Evolutionary conservation across 2,329 filamentous ascomycete species (phyloP), one percentile per base, ranked within the genome.

Genomic region (Apiospora aurea): DNA sequence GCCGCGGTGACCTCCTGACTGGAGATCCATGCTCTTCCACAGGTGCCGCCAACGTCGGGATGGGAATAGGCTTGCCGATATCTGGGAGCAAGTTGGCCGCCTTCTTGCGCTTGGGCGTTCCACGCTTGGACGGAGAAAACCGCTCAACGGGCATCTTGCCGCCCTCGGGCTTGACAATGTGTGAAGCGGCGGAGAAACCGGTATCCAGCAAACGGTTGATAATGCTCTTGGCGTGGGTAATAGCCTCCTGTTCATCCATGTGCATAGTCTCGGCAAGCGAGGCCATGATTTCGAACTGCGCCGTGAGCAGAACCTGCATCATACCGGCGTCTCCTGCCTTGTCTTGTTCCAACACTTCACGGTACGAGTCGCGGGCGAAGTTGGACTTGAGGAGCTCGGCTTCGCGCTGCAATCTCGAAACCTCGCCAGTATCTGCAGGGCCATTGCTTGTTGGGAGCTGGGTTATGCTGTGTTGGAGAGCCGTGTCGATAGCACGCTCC

Each of bases 131-230:
- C 2, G 94, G 93, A 8, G 93, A 90, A 75, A 94, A 92, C 47
- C 88, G 86, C 72, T 96, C 91, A 6, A 90, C 83, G 0, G 89
- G 86, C 4, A 87, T 85, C 71, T 88, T 81, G 13, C 85, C 84
- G 38, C 94, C 94, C 77, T 98, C 96, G 1, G 96, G 95, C 80
- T 97, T 97, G 80, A 99, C 93, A 38, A 98, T 90, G 77, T 97
- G 94, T 0, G 93, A 91, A 8, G 92, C 90, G 0, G 94, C 91
- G 38, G 90, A 88, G 61, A 91, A 92, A 71, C 95, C 96, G 3
- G 90, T 90, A 72, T 94, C 90, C 21, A 98, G 87, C 72, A 99
- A 88, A 72, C 93, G 92, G 72, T 90, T 88, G 69, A 99, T 91
- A 67, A 95, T 91, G 29, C 86, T 87, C 80, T 92, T 94, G 38